These are phyloP conservation scores for Fusarium paranaense DNA, from an alignment of 2,329 filamentous ascomycete species.

Conservation along the genomic window DNA sequence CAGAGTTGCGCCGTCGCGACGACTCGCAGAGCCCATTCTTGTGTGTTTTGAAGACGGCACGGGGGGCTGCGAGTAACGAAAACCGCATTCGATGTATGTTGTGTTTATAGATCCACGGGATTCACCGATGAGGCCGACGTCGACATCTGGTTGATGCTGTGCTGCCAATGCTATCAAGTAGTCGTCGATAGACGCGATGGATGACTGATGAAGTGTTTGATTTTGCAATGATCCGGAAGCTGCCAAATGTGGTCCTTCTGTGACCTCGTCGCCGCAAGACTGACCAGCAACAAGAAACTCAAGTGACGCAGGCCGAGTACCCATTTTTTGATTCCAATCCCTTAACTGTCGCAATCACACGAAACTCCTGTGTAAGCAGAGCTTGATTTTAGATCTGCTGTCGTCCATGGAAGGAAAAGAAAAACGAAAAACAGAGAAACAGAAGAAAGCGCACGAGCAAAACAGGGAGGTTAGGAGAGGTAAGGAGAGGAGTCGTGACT, in stretches of 20 bases:
- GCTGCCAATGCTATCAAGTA: constrained; percentile 53
- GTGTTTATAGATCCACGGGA: constrained; percentile 48
- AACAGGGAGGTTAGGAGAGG: constrained; percentile 42
- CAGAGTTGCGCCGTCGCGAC: constrained; percentile 44
- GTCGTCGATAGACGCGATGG: constrained; percentile 52
- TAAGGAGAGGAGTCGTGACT: constrained; percentile 44
- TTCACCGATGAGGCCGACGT: constrained; percentile 50
- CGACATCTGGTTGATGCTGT: constrained; percentile 50
- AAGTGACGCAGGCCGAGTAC: constrained; percentile 50
- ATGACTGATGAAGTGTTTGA: constrained; percentile 55
- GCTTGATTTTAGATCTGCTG: constrained; percentile 45
- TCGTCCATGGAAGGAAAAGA: constrained; percentile 46
- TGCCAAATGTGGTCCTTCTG: constrained; percentile 54
- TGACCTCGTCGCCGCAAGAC: constrained; percentile 52
- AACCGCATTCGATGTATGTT: constrained; percentile 49
- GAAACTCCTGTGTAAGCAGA: constrained; percentile 52
- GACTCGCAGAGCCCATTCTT: constrained; percentile 40
- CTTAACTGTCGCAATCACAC: constrained; percentile 53
- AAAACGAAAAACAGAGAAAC: constrained; percentile 41
- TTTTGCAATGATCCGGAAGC: constrained; percentile 54
- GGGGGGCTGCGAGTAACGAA: constrained; percentile 45
- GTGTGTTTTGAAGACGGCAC: constrained; percentile 46
- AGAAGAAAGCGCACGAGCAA: constrained; percentile 44
- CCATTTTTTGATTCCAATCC: constrained; percentile 50
- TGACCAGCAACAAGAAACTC: constrained; percentile 52